A percentile compares a stretch with the other conserved stretches of the same genome.
These are phyloP conservation scores for Wickerhamomyces canadensis DNA, from an alignment of 805 yeast genomes.

Conservation along the genomic window DNA sequence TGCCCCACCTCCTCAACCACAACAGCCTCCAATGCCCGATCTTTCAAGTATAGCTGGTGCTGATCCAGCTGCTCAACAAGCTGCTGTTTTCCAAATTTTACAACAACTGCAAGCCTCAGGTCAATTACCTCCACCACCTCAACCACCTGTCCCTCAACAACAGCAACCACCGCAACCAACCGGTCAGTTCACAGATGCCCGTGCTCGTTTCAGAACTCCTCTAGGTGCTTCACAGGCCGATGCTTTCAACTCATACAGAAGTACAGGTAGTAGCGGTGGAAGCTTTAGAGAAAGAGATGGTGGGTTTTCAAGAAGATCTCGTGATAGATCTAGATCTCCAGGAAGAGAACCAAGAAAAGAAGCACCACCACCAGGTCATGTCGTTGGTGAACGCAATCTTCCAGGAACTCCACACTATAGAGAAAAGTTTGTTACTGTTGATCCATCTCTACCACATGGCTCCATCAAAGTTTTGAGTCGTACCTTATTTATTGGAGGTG, in stretches of 20 bases:
- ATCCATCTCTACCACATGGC: constrained; percentile 68
- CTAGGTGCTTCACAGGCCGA: constrained; percentile 20
- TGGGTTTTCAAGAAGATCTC: constrained; percentile 17
- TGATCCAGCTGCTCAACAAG: constrained; percentile 32
- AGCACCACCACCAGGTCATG: constrained; percentile 26
- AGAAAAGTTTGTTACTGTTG: constrained; percentile 67
- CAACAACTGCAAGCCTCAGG: constrained; percentile 27
- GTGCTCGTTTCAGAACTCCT: constrained; percentile 11
- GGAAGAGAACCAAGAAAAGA: constrained; percentile 9
- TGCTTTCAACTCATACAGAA: constrained; percentile 20
- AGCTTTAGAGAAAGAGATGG: constrained; percentile 9
- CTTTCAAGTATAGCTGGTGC: constrained; percentile 15
- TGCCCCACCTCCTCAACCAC: constrained; percentile 8
- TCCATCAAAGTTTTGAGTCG: constrained; percentile 80
- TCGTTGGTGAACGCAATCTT: constrained; percentile 54
- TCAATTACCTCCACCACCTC: constrained; percentile 21
- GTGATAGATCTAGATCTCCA: constrained; percentile 27
- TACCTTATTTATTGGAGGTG: constrained; percentile 92
- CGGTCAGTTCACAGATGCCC: constrained; percentile 1
- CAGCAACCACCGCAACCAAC: constrained; percentile 9
- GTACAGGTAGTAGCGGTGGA: constrained; percentile 18
- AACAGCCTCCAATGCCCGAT: no score
- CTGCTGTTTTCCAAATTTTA: constrained; percentile 36
- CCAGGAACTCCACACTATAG: constrained; percentile 75
- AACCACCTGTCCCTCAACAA: constrained; percentile 10